A percentile compares a stretch with the other conserved stretches of the same genome.
phyloP scores from a whole-genome alignment of 2,329 filamentous ascomycete species.

The Xylaria sp. region DNA sequence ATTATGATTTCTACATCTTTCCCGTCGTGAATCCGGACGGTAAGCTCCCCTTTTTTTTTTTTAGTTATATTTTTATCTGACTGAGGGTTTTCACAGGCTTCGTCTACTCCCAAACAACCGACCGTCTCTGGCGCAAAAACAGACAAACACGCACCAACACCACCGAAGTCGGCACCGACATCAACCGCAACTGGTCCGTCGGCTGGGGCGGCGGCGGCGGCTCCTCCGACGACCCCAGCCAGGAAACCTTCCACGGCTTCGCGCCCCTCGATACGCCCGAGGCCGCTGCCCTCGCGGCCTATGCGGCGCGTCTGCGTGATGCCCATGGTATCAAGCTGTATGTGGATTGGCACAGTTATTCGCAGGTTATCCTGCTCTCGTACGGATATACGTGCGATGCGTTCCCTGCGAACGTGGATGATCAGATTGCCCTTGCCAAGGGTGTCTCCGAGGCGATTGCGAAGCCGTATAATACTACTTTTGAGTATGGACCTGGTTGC shows the following conservation, averaged over 20 bases:
- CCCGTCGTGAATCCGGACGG: conserved; percentile 50
- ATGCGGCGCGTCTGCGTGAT: conserved; percentile 39
- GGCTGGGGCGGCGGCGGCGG: conserved; percentile 39
- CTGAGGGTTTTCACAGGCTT: conserved; percentile 36
- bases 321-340: conserved; percentile 47
- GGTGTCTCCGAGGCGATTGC: conserved; percentile 30
- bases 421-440: conserved; percentile 39
- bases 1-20: conserved; percentile 55
- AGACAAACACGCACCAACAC: conserved; percentile 37
- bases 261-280: conserved; percentile 42
- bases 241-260: conserved; percentile 40
- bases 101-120: conserved; percentile 44
- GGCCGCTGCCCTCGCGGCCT: conserved; percentile 42
- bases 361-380: conserved; percentile 48
- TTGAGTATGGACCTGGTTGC: conserved; percentile 26
- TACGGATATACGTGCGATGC: conserved; percentile 51
- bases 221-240: conserved; percentile 43
- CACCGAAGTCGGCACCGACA: conserved; percentile 45
- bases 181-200: conserved; percentile 50
- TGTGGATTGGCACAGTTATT: conserved; percentile 57
- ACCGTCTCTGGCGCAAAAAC: conserved; percentile 52
- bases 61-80: no score
- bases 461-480: conserved; percentile 28
- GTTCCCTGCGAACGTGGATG: conserved; percentile 38
- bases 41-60: conserved; percentile 21